These are phyloP conservation scores for Mycena polygramma DNA, from an alignment of 768 basidiomycete genomes.

Conservation along the genomic window DNA sequence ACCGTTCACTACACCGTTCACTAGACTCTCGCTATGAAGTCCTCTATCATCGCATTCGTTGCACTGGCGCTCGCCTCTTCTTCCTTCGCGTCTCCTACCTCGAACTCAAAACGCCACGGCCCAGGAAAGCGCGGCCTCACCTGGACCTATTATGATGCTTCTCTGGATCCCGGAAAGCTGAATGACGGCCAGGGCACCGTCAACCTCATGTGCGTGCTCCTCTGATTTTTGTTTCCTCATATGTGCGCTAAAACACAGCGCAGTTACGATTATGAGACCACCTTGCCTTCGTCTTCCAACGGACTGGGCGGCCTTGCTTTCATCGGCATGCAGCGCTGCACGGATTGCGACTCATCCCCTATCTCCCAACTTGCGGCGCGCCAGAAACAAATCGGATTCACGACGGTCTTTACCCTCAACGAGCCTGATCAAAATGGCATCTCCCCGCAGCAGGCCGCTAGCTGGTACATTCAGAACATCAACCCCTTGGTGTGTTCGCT, in stretches of 20 bases:
- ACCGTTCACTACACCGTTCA: no score
- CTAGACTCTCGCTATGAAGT: no score
- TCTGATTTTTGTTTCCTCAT: background rate
- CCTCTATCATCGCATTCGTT: no score
- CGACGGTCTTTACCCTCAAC: slow-evolving; percentile 45
- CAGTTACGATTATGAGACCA: slow-evolving; percentile 56
- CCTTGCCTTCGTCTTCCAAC: slow-evolving; percentile 48
- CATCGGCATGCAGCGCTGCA: slow-evolving; percentile 55
- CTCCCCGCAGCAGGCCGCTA: slow-evolving; percentile 45
- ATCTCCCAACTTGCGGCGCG: slow-evolving; percentile 47
- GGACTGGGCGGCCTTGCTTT: slow-evolving; percentile 53
- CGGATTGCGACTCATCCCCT: slow-evolving; percentile 53
- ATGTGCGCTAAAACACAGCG: background rate
- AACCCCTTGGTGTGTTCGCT: slow-evolving; percentile 49
- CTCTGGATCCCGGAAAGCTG: slow-evolving; percentile 42
- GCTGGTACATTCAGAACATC: slow-evolving; percentile 52
- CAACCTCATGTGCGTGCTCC: slow-evolving; percentile 33
- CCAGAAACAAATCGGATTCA: slow-evolving; percentile 42
- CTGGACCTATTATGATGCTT: slow-evolving; percentile 50
- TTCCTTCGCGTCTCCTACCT: no score
- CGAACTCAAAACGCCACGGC: slow-evolving; percentile 25
- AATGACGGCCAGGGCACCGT: slow-evolving; percentile 50
- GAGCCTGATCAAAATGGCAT: slow-evolving; percentile 51
- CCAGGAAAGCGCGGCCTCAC: slow-evolving; percentile 55
- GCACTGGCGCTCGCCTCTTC: no score